phyloP scores from a whole-genome alignment of 306 rosid genomes.

The Cicer chorassanicum region DNA sequence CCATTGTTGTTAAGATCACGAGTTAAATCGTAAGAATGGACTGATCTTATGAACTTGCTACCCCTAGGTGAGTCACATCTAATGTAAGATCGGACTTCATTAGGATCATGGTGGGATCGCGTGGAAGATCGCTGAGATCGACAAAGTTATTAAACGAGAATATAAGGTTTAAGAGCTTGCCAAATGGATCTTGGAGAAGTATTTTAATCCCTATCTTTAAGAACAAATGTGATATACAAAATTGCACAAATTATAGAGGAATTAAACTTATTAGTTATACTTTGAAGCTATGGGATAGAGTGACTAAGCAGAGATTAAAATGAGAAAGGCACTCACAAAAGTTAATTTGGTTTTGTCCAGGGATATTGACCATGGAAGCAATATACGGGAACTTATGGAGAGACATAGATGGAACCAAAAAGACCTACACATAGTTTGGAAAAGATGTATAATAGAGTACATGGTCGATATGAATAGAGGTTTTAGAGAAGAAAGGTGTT shows the following conservation, averaged over 20 bases:
- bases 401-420: background rate
- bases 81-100: background rate
- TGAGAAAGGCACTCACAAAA: background rate
- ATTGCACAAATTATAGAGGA: background rate
- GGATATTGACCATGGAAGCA: background rate
- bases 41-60: background rate
- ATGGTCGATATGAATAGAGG: background rate
- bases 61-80: background rate
- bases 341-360: background rate
- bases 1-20: background rate
- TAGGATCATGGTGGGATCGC: background rate
- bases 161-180: background rate
- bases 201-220: slow-evolving; percentile 1
- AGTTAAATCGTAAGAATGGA: background rate
- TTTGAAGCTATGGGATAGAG: background rate
- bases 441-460: background rate
- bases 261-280: background rate
- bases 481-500: background rate
- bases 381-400: background rate
- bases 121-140: background rate
- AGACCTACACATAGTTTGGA: background rate
- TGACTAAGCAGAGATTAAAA: background rate
- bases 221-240: slow-evolving; percentile 1
- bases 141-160: background rate
- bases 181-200: background rate